Evolutionary conservation across 2,329 filamentous ascomycete species (phyloP).

Genomic region (Monilinia aucupariae): DNA sequence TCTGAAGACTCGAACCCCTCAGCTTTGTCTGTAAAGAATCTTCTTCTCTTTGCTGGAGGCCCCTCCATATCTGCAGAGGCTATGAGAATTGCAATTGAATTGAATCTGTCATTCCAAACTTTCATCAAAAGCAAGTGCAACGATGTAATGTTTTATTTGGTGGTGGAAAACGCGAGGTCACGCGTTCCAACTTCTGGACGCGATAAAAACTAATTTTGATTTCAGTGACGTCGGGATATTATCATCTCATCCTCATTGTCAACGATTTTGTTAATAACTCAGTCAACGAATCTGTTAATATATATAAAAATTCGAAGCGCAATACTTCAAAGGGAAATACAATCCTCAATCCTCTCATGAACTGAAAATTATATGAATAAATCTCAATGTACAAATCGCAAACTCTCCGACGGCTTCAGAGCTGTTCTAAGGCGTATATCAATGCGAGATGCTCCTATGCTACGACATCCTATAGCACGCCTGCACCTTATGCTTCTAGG

Average conservation of each 20-base stretch:
- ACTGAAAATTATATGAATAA: neutral
- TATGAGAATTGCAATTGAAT: neutral
- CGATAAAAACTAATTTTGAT: conserved; percentile 17
- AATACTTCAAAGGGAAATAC: neutral
- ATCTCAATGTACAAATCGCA: conserved; percentile 9
- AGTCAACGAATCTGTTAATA: neutral
- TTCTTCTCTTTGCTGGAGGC: conserved; percentile 44
- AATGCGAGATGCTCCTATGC: conserved; percentile 29
- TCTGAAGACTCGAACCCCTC: conserved; percentile 26
- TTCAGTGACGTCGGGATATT: conserved; percentile 19
- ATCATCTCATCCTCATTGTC: neutral
- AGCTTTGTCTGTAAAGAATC: conserved; percentile 41
- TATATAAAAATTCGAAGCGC: neutral
- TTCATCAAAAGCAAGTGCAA: neutral
- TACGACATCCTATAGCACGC: conserved; percentile 33
- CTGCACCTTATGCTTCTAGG: conserved; percentile 32
- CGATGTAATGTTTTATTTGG: conserved; percentile 13
- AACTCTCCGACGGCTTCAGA: conserved; percentile 24
- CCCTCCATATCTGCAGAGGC: conserved; percentile 35
- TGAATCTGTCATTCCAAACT: neutral
- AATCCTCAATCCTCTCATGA: neutral
- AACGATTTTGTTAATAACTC: neutral
- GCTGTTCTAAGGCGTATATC: conserved; percentile 16
- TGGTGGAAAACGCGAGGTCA: conserved; percentile 26
- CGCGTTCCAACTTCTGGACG: conserved; percentile 11